These are phyloP conservation scores for Aspergillus sp. DNA, from an alignment of 2,329 filamentous ascomycete genomes.

Conservation along the genomic window DNA sequence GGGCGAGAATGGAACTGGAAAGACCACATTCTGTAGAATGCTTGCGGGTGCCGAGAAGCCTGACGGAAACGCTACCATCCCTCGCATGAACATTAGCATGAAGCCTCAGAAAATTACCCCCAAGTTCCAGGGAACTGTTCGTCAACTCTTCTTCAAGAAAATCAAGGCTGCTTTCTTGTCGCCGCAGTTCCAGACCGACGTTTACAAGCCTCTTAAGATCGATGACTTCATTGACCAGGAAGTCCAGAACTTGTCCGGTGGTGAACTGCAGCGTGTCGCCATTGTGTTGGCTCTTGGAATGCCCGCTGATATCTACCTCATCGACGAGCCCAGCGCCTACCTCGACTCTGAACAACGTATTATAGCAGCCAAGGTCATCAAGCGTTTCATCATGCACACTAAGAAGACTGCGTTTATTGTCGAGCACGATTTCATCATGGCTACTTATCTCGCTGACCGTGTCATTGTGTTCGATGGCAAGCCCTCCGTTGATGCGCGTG, in stretches of 20 bases:
- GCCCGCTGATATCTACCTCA: slow-evolving; percentile 96
- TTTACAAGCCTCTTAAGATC: slow-evolving; percentile 98
- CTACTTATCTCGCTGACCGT: slow-evolving; percentile 77
- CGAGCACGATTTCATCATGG: slow-evolving; percentile 99
- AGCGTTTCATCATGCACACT: slow-evolving; percentile 99
- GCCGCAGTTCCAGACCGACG: slow-evolving; percentile 98
- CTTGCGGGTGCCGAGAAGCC: slow-evolving; percentile 91
- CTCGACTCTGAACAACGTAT: slow-evolving; percentile 99
- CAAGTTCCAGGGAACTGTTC: slow-evolving; percentile 95
- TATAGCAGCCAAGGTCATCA: slow-evolving; percentile 94
- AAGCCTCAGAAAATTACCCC: slow-evolving; percentile 99
- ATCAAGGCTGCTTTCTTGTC: slow-evolving; percentile 96
- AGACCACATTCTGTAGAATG: slow-evolving; percentile 98
- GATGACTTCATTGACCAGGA: slow-evolving; percentile 99
- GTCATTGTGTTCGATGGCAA: slow-evolving; percentile 98
- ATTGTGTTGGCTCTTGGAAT: slow-evolving; percentile 95
- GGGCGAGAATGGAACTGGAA: slow-evolving; percentile 99
- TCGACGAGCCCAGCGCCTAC: slow-evolving; percentile 96
- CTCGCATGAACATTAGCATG: slow-evolving; percentile 97
- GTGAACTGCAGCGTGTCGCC: slow-evolving; percentile 98
- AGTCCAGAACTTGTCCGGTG: slow-evolving; percentile 97
- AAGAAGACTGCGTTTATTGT: slow-evolving; percentile 99
- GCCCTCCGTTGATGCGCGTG: slow-evolving; percentile 83
- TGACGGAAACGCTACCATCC: slow-evolving; percentile 74
- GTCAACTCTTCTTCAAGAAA: slow-evolving; percentile 99